These are phyloP conservation scores for Sungouiella thailandica DNA, from an alignment of 805 yeast genomes.

Conservation along the genomic window DNA sequence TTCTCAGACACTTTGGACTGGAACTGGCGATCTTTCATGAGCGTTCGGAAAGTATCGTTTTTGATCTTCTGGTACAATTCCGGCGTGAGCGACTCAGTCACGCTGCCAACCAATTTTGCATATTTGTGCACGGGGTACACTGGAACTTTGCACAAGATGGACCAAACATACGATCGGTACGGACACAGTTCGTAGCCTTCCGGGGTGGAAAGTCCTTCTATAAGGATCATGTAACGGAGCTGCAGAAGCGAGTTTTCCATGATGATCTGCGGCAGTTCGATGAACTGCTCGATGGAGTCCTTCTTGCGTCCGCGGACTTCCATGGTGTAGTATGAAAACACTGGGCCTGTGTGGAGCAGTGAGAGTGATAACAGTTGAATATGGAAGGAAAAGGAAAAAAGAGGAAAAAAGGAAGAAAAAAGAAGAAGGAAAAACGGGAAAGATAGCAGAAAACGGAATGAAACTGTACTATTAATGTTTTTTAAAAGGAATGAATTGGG, in stretches of 20 bases:
- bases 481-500: too few species aligned
- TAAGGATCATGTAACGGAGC: slow-evolving; percentile 36
- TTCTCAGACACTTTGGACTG: slow-evolving; percentile 64
- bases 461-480: too few species aligned
- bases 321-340: slow-evolving; percentile 3
- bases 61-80: slow-evolving; percentile 62
- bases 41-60: slow-evolving; percentile 82
- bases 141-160: slow-evolving; percentile 62
- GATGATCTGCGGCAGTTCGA: slow-evolving; percentile 40
- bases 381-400: too few species aligned
- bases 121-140: slow-evolving; percentile 56
- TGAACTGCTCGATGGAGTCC: slow-evolving; percentile 51
- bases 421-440: too few species aligned
- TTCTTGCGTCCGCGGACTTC: slow-evolving; percentile 36
- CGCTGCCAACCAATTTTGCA: slow-evolving; percentile 42
- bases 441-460: too few species aligned
- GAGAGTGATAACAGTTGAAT: too few species aligned
- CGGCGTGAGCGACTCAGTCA: slow-evolving; percentile 43
- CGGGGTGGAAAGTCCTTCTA: slow-evolving; percentile 38
- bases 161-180: slow-evolving; percentile 76
- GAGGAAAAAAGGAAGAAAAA: too few species aligned
- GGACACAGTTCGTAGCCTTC: slow-evolving; percentile 52
- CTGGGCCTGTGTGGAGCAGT: not conserved
- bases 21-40: slow-evolving; percentile 68
- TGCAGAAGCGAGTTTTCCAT: slow-evolving; percentile 48